These are phyloP conservation scores for Lecanosticta acicola DNA, from an alignment of 2,329 filamentous ascomycete species.

Conservation along the genomic window DNA sequence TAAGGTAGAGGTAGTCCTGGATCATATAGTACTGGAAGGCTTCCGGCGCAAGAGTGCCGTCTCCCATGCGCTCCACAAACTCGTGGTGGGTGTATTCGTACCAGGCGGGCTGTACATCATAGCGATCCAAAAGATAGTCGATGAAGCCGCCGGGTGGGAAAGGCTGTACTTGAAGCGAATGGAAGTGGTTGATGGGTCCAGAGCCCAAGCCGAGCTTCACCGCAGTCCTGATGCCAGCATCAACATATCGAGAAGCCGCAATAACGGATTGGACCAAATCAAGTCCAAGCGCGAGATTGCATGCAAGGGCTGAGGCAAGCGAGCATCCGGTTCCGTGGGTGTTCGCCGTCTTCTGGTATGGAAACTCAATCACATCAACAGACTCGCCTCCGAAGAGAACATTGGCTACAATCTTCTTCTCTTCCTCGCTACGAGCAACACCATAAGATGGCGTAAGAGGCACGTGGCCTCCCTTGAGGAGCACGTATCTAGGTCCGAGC, in stretches of 20 bases:
- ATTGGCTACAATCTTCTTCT: constrained; percentile 67
- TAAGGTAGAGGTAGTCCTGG: constrained; percentile 85
- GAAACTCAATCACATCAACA: constrained; percentile 60
- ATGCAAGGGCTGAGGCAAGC: constrained; percentile 75
- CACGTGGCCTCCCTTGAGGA: constrained; percentile 88
- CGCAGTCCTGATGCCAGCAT: constrained; percentile 63
- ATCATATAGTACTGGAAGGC: constrained; percentile 85
- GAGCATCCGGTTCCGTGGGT: constrained; percentile 96
- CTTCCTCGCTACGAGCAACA: constrained; percentile 53
- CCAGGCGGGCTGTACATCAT: constrained; percentile 72
- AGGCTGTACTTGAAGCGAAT: constrained; percentile 61
- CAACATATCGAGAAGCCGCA: constrained; percentile 64
- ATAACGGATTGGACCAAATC: constrained; percentile 57
- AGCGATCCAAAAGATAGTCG: constrained; percentile 71
- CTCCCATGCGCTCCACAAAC: constrained; percentile 71
- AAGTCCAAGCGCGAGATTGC: constrained; percentile 60
- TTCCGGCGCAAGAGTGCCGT: constrained; percentile 66
- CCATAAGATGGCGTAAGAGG: constrained; percentile 63
- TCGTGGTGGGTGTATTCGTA: constrained; percentile 70
- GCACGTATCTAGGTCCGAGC: constrained; percentile 71
- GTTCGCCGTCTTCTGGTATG: constrained; percentile 67
- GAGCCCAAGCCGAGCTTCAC: constrained; percentile 59
- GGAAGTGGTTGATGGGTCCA: constrained; percentile 74
- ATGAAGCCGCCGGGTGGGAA: constrained; percentile 73
- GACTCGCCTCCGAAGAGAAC: constrained; percentile 61